A percentile compares a stretch with the other conserved stretches of the same genome.
phyloP scores from a whole-genome alignment of 345 rosid genomes.

The Boechera divaricarpa region DNA sequence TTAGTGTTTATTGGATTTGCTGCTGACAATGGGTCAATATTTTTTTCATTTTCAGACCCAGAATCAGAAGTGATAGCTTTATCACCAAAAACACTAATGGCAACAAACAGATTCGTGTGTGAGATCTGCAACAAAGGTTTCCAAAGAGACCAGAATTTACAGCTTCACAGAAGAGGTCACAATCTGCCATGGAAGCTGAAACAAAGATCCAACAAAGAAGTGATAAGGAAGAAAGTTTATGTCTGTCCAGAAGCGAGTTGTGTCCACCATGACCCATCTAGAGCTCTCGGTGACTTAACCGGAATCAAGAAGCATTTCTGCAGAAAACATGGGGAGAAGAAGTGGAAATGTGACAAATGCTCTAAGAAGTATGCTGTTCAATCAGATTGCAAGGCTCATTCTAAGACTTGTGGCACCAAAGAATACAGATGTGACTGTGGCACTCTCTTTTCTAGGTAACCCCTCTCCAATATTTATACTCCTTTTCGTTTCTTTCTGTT shows the following conservation, averaged over 20 bases:
- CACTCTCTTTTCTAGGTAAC: slow-evolving; percentile 88
- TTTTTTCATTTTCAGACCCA: slow-evolving; percentile 56
- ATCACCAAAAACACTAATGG: slow-evolving; percentile 79
- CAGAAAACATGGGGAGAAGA: slow-evolving; percentile 94
- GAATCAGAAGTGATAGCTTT: slow-evolving; percentile 89
- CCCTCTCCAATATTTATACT: not conserved
- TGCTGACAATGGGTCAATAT: slow-evolving; percentile 14
- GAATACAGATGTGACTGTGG: slow-evolving; percentile 98
- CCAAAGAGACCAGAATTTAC: slow-evolving; percentile 89
- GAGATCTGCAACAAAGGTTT: slow-evolving; percentile 94
- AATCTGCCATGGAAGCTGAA: slow-evolving; percentile 93
- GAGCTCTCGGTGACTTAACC: slow-evolving; percentile 95
- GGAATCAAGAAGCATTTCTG: slow-evolving; percentile 95
- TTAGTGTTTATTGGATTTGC: slow-evolving; percentile 5
- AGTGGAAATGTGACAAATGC: slow-evolving; percentile 97
- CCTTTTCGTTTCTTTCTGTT: not conserved
- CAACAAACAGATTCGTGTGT: slow-evolving; percentile 81
- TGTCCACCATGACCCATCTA: slow-evolving; percentile 90
- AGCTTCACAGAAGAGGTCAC: slow-evolving; percentile 85
- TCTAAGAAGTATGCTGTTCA: slow-evolving; percentile 94
- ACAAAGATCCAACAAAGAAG: slow-evolving; percentile 77
- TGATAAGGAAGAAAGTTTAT: slow-evolving; percentile 55
- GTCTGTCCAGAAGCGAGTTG: slow-evolving; percentile 79
- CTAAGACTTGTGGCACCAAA: slow-evolving; percentile 92
- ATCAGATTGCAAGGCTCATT: slow-evolving; percentile 97